These are phyloP conservation scores for Fraxinus americana DNA, from an alignment of 257 asterid species.

Conservation along the genomic window DNA sequence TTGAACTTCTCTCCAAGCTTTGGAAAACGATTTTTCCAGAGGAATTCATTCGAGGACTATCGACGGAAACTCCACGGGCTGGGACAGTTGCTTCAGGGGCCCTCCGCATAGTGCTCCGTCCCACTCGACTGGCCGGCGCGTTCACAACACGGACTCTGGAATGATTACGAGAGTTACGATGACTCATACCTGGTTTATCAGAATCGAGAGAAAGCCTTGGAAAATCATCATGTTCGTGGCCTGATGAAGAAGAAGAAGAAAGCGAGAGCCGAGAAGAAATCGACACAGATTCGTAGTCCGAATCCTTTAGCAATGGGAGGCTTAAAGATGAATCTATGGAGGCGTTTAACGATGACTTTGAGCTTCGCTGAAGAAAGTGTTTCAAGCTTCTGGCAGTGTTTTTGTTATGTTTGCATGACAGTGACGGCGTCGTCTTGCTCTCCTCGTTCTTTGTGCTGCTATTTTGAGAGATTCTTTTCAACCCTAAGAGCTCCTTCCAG, in stretches of 20 bases:
- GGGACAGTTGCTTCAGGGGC: not conserved
- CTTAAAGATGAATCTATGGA: slow-evolving; percentile 36
- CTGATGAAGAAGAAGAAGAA: slow-evolving; percentile 63
- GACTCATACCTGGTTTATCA: slow-evolving; percentile 31
- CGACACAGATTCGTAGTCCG: slow-evolving; percentile 41
- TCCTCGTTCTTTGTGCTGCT: slow-evolving; percentile 17
- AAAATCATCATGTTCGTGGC: slow-evolving; percentile 61
- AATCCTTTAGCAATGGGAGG: slow-evolving; percentile 50
- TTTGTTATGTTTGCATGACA: not conserved
- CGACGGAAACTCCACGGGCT: slow-evolving; percentile 13
- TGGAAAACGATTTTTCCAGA: slow-evolving; percentile 43
- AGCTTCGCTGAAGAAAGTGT: slow-evolving; percentile 43
- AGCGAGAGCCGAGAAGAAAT: slow-evolving; percentile 50
- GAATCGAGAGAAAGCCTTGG: slow-evolving; percentile 63
- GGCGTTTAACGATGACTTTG: slow-evolving; percentile 34
- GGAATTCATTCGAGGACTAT: slow-evolving; percentile 39
- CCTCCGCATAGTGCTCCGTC: slow-evolving; percentile 13
- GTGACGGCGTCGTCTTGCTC: slow-evolving; percentile 17
- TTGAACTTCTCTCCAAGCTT: slow-evolving; percentile 40
- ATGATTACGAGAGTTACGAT: not conserved
- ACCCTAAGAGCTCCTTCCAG: slow-evolving; percentile 49
- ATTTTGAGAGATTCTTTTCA: slow-evolving; percentile 34
- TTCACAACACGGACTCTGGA: slow-evolving; percentile 14
- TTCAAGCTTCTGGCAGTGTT: slow-evolving; percentile 30
- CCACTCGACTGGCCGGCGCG: slow-evolving; percentile 6